phyloP scores from a whole-genome alignment of 2,329 filamentous ascomycete species.

The Fusarium foetens region DNA sequence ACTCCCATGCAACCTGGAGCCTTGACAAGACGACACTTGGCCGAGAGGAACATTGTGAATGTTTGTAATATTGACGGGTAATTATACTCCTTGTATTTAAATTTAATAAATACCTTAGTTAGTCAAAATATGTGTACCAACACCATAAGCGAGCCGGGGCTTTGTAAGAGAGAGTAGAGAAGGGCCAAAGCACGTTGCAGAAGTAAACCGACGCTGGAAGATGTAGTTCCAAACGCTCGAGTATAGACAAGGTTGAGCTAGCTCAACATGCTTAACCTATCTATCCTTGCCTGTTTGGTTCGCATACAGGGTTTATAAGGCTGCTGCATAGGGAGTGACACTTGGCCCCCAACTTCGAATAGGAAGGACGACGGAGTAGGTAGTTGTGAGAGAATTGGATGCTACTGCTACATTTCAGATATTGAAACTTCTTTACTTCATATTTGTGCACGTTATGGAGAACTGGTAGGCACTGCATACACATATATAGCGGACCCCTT shows the following conservation, averaged over 20 bases:
- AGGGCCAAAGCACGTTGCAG: not conserved
- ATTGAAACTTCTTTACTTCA: rapidly evolving
- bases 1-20: not conserved
- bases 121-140: not conserved
- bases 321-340: not conserved
- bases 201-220: not conserved
- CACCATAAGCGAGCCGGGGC: not conserved
- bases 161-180: not conserved
- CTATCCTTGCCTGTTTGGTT: not conserved
- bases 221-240: not conserved
- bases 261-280: not conserved
- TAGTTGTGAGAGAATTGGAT: not conserved
- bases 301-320: not conserved
- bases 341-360: not conserved
- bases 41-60: not conserved
- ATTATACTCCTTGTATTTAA: not conserved
- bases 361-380: not conserved
- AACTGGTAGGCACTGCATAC: not conserved
- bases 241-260: not conserved
- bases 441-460: not conserved
- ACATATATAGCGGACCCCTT: not conserved
- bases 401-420: not conserved
- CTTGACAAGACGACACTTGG: not conserved
- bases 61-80: rapidly evolving
- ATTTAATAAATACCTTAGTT: no score